Conservation (phyloP, 495 filamentous ascomycete genomes). For the Neurospora sp. region DNA sequence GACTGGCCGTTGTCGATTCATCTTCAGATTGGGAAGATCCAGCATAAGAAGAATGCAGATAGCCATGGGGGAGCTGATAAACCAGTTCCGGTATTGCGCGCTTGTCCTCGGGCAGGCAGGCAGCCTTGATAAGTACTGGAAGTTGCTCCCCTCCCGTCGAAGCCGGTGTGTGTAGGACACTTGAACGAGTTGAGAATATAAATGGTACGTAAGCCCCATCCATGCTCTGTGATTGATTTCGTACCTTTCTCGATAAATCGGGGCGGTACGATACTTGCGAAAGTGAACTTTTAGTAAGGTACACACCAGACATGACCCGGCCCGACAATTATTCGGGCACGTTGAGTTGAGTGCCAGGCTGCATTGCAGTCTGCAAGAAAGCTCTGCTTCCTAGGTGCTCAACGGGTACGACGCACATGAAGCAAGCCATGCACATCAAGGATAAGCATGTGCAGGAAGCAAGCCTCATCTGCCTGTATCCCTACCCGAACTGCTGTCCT, state of each 20-base stretch:
- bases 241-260: too few relatives aligned
- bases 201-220: not conserved
- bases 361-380: not conserved
- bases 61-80: not conserved
- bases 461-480: not conserved
- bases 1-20: not conserved
- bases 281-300: not conserved
- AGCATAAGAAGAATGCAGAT: not conserved
- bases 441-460: not conserved
- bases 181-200: not conserved
- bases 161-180: not conserved
- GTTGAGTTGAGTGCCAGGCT: not conserved
- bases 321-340: not conserved
- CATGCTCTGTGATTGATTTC: too few relatives aligned
- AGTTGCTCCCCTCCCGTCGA: not conserved
- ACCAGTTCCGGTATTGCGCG: not conserved
- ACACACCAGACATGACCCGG: not conserved
- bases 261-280: too few relatives aligned
- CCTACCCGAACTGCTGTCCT: not conserved
- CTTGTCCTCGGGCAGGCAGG: not conserved
- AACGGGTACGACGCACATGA: too few relatives aligned
- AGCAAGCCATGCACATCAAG: too few relatives aligned
- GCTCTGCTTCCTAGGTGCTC: not conserved
- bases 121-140: not conserved
- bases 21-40: not conserved